Base-by-base conservation (phyloP, 2,329 filamentous ascomycete genomes). In the Diaporthe eres region DNA sequence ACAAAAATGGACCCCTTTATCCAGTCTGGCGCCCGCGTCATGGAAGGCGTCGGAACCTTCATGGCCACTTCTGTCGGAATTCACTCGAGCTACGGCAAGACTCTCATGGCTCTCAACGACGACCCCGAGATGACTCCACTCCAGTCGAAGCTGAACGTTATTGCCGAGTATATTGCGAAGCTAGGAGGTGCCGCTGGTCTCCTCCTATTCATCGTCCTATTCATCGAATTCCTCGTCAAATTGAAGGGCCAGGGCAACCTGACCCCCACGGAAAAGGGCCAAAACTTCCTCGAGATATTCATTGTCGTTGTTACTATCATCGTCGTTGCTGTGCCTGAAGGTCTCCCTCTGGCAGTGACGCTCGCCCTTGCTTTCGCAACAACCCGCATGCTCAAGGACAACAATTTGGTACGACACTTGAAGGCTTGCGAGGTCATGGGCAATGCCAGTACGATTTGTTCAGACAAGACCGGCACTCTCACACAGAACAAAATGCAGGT, bases 371-470 rank as follows among this genome's bases (percentile, higher is more conserved):
- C 93, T 13, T 95, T 95, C 82, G 94, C 94, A 6, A 95, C 93
- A 1, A 94, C 91, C 15, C 90, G 92, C 74, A 95, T 95, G 94
- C 84, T 95, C 75, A 93, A 91, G 79, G 93, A 95, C 83, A 94
- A 94, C 84, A 95, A 95, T 80, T 85, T 95, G 75, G 93, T 95
- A 60, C 91, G 94, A 49, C 92, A 95, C 75, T 88, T 95, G 74
- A 93, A 94, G 80, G 93, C 94, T 31, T 95, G 94, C 80, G 94
- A 95, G 83, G 94, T 94, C 61, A 95, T 95, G 93, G 94, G 94
- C 71, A 95, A 94, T 80, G 93, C 93, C 9, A 94, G 92, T 0
- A 91, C 90, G 0, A 92, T 93, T 70, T 93, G 91, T 83, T 92
- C 91, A 0, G 91, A 93, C 84, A 93, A 93, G 84, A 93, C 91